phyloP scores from a whole-genome alignment of 805 yeast species.

The Metschnikowia vanudenii region DNA sequence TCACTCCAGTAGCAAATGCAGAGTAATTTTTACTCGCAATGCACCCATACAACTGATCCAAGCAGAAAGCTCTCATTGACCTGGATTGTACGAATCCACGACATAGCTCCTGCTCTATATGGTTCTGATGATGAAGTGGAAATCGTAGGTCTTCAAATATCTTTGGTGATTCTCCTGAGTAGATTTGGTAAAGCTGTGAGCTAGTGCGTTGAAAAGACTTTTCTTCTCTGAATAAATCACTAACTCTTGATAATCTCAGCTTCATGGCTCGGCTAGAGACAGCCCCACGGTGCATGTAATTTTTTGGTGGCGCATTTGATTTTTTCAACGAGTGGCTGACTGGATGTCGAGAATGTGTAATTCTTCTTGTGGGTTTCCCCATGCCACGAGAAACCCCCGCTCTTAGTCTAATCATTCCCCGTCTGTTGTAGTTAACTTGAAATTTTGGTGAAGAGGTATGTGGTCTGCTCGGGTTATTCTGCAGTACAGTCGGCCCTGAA shows the following conservation, averaged over 20 bases:
- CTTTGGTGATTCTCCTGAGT: not conserved
- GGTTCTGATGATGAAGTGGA: not conserved
- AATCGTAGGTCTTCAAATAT: conserved; percentile 8
- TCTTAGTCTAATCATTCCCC: not conserved
- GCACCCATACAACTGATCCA: conserved; percentile 6
- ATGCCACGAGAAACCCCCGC: not conserved
- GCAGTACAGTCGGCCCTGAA: not conserved
- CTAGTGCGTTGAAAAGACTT: conserved; percentile 4
- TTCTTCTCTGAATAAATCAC: conserved; percentile 1
- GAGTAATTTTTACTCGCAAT: not conserved
- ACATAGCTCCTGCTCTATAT: conserved; percentile 4
- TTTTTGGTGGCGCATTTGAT: not conserved
- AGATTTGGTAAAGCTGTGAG: not conserved
- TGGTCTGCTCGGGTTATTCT: not conserved
- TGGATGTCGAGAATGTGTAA: not conserved
- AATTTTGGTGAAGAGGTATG: not conserved
- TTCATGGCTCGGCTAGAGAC: conserved; percentile 1
- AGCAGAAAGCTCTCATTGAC: conserved; percentile 7
- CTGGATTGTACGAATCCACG: conserved; percentile 10
- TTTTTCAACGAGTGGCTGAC: not conserved
- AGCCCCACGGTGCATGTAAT: not conserved
- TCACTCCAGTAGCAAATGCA: conserved; percentile 5
- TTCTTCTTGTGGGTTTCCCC: not conserved
- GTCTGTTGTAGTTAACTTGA: not conserved
- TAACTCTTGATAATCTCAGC: not conserved